Conservation (phyloP, 257 asterid genomes). For the Capsicum baccatum region DNA sequence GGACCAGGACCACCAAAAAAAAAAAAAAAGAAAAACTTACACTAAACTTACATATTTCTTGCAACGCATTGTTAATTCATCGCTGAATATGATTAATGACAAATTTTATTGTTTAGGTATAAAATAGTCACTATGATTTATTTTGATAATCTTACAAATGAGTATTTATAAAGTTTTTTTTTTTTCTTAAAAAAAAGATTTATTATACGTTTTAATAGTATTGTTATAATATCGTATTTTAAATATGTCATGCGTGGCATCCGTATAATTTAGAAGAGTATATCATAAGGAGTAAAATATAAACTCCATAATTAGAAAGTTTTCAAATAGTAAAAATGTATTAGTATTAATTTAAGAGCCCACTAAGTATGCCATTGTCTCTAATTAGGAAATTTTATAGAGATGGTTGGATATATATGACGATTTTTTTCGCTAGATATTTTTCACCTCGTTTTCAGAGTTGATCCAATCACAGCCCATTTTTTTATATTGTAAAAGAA, state of each 20-base stretch:
- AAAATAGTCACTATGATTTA: too few species aligned
- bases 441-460: neutral
- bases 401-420: conserved; percentile 16
- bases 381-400: neutral
- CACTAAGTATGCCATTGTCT: neutral
- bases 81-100: neutral
- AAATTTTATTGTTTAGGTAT: neutral
- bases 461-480: neutral
- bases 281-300: neutral
- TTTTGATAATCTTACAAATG: too few species aligned
- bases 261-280: neutral
- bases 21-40: rapidly evolving
- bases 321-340: neutral
- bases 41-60: neutral
- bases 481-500: neutral
- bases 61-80: neutral
- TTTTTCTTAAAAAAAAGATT: neutral
- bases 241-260: neutral
- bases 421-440: neutral
- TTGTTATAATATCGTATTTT: neutral
- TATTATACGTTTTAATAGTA: neutral
- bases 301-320: neutral
- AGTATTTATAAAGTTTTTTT: too few species aligned
- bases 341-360: neutral
- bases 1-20: neutral